These are phyloP conservation scores for Didymella keratinophila DNA, from an alignment of 2,329 filamentous ascomycete species.

Conservation along the genomic window DNA sequence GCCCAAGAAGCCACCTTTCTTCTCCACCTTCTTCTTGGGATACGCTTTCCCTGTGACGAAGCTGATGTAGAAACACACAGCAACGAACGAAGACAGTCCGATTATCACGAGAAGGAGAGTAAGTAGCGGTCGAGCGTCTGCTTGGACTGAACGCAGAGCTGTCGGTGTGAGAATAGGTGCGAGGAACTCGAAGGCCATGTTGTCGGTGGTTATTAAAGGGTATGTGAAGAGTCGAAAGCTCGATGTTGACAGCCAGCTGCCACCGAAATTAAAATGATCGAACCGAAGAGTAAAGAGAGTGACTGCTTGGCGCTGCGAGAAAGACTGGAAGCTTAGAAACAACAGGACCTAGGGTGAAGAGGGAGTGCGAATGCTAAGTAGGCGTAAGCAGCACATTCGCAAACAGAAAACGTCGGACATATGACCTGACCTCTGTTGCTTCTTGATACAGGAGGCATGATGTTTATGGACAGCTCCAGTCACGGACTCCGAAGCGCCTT, in stretches of 20 bases:
- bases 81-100: slow-evolving; percentile 61
- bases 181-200: slow-evolving; percentile 42
- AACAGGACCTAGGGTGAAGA: slow-evolving; percentile 19
- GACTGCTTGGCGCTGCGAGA: slow-evolving; percentile 18
- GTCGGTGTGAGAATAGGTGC: slow-evolving; percentile 44
- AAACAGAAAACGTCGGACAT: slow-evolving; percentile 35
- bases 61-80: slow-evolving; percentile 39
- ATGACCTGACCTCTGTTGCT: slow-evolving; percentile 34
- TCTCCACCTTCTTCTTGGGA: slow-evolving; percentile 38
- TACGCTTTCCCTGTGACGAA: slow-evolving; percentile 43
- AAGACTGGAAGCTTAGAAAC: slow-evolving; percentile 15
- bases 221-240: not conserved
- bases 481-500: slow-evolving; percentile 22
- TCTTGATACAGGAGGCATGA: slow-evolving; percentile 22
- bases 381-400: slow-evolving; percentile 32
- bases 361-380: slow-evolving; percentile 25
- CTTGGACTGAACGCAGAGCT: slow-evolving; percentile 44
- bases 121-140: slow-evolving; percentile 81
- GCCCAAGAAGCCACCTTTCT: slow-evolving; percentile 35
- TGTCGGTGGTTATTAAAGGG: slow-evolving; percentile 11
- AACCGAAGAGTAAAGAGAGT: slow-evolving; percentile 22
- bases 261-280: slow-evolving; percentile 19
- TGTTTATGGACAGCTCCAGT: slow-evolving; percentile 26
- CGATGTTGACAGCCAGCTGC: slow-evolving; percentile 35
- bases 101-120: slow-evolving; percentile 81